Percentiles rank a stretch among this genome's conserved stretches.
Evolutionary conservation across 1,284 basidiomycete genomes (phyloP).

Genomic region (Melanopsichium pennsylvanicum): DNA sequence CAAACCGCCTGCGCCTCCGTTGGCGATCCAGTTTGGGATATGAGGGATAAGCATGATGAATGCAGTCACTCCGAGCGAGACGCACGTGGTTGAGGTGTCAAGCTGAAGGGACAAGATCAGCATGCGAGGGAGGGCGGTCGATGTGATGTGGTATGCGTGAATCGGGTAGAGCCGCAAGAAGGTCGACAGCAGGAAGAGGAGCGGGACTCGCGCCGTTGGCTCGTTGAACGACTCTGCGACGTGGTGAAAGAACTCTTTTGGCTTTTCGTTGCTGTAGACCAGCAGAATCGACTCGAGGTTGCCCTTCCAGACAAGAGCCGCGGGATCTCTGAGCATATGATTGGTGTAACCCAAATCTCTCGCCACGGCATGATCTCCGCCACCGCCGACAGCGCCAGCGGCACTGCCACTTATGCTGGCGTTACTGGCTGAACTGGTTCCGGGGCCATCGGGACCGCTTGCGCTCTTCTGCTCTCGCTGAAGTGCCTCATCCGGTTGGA

Average conservation of each 20-base stretch:
- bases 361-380: constrained; percentile 8
- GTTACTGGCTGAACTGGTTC: constrained; percentile 1
- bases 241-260: constrained; percentile 62
- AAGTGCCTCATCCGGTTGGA: constrained; percentile 9
- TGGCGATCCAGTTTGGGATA: constrained; percentile 60
- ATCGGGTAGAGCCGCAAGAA: constrained; percentile 59
- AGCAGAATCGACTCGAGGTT: constrained; percentile 57
- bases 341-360: constrained; percentile 15
- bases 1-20: constrained; percentile 54
- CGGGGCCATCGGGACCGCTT: constrained; percentile 15
- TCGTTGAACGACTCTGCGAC: constrained; percentile 50
- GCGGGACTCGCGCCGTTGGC: constrained; percentile 38
- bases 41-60: constrained; percentile 63
- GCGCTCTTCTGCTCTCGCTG: constrained; percentile 14
- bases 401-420: constrained; percentile 10
- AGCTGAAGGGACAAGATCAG: constrained; percentile 53
- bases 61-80: constrained; percentile 54
- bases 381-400: constrained; percentile 7
- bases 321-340: constrained; percentile 18
- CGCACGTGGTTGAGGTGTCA: constrained; percentile 53
- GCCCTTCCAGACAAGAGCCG: constrained; percentile 47
- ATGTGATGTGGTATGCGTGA: constrained; percentile 60
- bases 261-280: constrained; percentile 50
- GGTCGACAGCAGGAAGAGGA: constrained; percentile 58
- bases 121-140: constrained; percentile 51